Evolutionary conservation across 225 moss, liverwort and hornwort species (phyloP).

Genomic region (Climacium dendroides): DNA sequence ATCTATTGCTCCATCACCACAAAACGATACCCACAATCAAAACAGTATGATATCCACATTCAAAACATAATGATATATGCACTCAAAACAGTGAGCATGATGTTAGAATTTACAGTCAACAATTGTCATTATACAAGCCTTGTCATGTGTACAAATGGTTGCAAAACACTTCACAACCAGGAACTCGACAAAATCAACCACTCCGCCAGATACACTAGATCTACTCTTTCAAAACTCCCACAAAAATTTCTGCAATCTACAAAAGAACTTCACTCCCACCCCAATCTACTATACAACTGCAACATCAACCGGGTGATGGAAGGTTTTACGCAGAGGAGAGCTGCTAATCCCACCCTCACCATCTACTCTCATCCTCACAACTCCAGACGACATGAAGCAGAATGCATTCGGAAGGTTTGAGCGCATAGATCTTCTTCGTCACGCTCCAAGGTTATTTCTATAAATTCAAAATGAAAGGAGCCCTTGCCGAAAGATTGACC

Average conservation of each 20-base stretch:
- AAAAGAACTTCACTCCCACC: neutral
- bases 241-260: neutral
- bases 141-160: neutral
- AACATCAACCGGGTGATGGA: neutral
- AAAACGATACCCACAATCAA: neutral
- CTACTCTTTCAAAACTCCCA: neutral
- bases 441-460: neutral
- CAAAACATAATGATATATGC: neutral
- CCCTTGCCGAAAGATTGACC: neutral
- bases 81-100: neutral
- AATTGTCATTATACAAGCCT: neutral
- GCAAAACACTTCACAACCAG: neutral
- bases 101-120: neutral
- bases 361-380: no score
- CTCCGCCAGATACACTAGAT: neutral
- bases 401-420: neutral
- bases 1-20: neutral
- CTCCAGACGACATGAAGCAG: neutral
- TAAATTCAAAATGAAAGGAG: neutral
- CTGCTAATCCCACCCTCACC: neutral
- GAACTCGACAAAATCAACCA: neutral
- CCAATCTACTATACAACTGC: neutral
- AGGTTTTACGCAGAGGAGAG: no score
- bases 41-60: neutral
- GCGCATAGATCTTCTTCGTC: neutral